Conservation (phyloP, 768 basidiomycete species). For the Leucosporidium creatinivorum region DNA sequence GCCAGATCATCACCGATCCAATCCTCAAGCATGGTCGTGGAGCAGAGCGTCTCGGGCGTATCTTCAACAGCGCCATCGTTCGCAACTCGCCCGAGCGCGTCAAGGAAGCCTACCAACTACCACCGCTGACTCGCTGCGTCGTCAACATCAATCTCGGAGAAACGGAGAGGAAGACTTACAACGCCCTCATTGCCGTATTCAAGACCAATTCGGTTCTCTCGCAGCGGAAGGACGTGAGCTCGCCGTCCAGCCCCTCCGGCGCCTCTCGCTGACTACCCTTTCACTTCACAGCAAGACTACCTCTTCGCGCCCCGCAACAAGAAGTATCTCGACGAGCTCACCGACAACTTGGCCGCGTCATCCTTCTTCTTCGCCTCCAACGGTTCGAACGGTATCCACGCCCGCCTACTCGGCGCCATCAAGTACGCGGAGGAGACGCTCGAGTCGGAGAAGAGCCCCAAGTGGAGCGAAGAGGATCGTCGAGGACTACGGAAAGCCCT, state of each 20-base stretch:
- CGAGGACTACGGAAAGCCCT: slow-evolving; percentile 5
- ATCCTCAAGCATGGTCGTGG: not conserved
- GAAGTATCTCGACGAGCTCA: slow-evolving; percentile 20
- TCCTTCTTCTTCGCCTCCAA: slow-evolving; percentile 30
- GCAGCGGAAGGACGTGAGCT: slow-evolving; percentile 23
- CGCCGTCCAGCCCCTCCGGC: no score
- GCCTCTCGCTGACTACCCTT: not conserved
- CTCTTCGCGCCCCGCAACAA: slow-evolving; percentile 27
- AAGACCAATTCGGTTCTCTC: slow-evolving; percentile 29
- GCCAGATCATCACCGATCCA: slow-evolving; percentile 2
- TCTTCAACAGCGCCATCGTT: slow-evolving; percentile 27
- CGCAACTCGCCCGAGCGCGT: slow-evolving; percentile 18
- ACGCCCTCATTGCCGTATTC: slow-evolving; percentile 32
- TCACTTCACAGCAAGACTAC: slow-evolving; percentile 25
- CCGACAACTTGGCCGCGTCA: slow-evolving; percentile 24
- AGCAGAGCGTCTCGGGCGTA: slow-evolving; percentile 2
- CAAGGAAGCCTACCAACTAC: slow-evolving; percentile 10
- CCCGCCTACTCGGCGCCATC: slow-evolving; percentile 1
- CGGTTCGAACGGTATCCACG: slow-evolving; percentile 14
- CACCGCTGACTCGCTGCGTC: slow-evolving; percentile 14
- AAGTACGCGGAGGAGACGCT: slow-evolving; percentile 7
- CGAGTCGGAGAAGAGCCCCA: not conserved
- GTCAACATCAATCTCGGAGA: slow-evolving; percentile 25
- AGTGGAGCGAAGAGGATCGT: slow-evolving; percentile 21
- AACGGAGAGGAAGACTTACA: slow-evolving; percentile 34